Conservation (phyloP, 305 asterid genomes). For the Withania somnifera region DNA sequence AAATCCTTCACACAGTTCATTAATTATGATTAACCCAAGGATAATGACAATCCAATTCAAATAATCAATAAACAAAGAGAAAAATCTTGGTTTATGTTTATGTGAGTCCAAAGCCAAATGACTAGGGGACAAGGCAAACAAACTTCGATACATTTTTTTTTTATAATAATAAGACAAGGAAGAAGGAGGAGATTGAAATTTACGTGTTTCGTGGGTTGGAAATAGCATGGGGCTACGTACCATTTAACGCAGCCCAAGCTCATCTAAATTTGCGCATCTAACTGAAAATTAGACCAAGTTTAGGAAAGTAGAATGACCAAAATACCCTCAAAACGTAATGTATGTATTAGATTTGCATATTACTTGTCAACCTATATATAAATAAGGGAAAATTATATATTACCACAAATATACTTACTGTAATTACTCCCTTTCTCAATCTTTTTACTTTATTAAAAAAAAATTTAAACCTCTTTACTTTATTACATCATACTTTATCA, state of each 20-base stretch:
- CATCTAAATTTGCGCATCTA: neutral
- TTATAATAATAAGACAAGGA: neutral
- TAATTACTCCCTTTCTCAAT: too few species aligned
- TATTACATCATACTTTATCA: too few species aligned
- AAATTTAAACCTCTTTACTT: too few species aligned
- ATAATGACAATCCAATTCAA: neutral
- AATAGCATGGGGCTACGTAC: neutral
- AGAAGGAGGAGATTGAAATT: neutral
- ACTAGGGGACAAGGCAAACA: neutral
- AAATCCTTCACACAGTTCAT: neutral
- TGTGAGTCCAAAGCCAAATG: neutral
- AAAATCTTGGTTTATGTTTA: neutral
- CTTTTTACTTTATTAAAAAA: too few species aligned
- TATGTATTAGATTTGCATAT: too few species aligned
- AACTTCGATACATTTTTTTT: neutral
- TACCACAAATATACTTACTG: too few species aligned
- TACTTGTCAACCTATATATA: too few species aligned
- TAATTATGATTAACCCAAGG: neutral
- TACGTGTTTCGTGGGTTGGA: conserved; percentile 11
- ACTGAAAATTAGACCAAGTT: neutral
- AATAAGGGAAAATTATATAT: too few species aligned
- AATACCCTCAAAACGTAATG: too few species aligned
- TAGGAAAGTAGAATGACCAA: neutral
- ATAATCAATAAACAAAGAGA: neutral
- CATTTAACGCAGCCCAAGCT: neutral